Conservation (phyloP, 495 filamentous ascomycete species). For the Daldinia loculata region DNA sequence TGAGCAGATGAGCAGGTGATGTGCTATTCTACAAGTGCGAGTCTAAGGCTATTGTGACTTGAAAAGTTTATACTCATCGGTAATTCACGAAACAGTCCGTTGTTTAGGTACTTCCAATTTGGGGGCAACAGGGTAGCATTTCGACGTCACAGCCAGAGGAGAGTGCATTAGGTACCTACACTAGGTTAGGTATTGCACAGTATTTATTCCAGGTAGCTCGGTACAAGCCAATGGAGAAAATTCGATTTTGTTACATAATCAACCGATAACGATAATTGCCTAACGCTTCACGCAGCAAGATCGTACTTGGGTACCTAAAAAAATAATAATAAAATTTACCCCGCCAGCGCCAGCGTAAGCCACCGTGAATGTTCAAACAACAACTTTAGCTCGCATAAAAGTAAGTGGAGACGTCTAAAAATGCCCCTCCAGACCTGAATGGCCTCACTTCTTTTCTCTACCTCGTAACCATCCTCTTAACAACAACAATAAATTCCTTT, state of each 20-base stretch:
- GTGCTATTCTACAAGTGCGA: not conserved
- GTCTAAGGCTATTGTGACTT: not conserved
- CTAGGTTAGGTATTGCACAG: too few relatives aligned
- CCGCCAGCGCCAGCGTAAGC: constrained; percentile 29
- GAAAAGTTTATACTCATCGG: not conserved
- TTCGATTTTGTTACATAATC: constrained; percentile 20
- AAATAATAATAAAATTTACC: constrained; percentile 27
- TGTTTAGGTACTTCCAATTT: not conserved
- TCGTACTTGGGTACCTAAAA: not conserved
- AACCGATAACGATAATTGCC: constrained; percentile 25
- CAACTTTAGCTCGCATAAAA: constrained; percentile 36
- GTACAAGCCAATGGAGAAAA: not conserved
- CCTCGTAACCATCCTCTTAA: constrained; percentile 3
- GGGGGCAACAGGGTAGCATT: not conserved
- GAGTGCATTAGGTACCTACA: constrained; percentile 1
- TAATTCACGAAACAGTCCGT: not conserved
- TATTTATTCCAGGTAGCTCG: not conserved
- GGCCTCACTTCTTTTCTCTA: constrained; percentile 33
- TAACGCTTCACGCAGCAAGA: not conserved
- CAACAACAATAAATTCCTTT: constrained; percentile 16
- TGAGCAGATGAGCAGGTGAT: not conserved
- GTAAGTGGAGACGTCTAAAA: constrained; percentile 19
- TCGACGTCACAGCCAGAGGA: constrained; percentile 18
- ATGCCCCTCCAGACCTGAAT: constrained; percentile 42
- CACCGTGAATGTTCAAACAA: constrained; percentile 22